Conservation (phyloP, 2,329 filamentous ascomycete genomes). For the Epichloe typhina region DNA sequence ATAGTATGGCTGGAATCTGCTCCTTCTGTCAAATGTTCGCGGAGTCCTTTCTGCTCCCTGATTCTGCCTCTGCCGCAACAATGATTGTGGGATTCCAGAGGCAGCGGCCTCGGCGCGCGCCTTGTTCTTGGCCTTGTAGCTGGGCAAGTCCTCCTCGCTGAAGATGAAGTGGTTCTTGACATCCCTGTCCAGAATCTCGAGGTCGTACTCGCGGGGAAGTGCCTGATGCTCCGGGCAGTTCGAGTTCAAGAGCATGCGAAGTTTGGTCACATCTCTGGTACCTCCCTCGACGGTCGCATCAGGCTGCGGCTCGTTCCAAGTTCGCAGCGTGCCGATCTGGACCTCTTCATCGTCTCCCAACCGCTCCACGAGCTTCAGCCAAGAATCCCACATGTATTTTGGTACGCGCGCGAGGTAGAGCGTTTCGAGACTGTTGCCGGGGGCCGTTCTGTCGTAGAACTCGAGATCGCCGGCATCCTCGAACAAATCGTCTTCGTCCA, state of each 20-base stretch:
- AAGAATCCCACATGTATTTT: conserved; percentile 67
- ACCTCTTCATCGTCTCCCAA: conserved; percentile 73
- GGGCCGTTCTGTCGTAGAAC: conserved; percentile 34
- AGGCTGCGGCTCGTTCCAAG: conserved; percentile 40
- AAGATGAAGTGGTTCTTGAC: conserved; percentile 85
- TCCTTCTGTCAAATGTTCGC: conserved; percentile 30
- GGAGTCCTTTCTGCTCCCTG: conserved; percentile 20
- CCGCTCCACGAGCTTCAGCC: conserved; percentile 40
- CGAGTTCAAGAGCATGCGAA: conserved; percentile 52
- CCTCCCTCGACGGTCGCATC: conserved; percentile 34
- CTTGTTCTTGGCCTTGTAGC: conserved; percentile 33
- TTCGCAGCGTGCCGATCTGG: conserved; percentile 61
- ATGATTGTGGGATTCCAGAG: conserved; percentile 44
- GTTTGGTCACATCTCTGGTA: conserved; percentile 21
- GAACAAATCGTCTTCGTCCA: conserved; percentile 56
- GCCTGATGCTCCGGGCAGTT: conserved; percentile 53
- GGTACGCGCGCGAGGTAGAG: conserved; percentile 69
- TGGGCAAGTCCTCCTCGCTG: conserved; percentile 78
- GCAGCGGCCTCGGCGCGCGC: conserved; percentile 41
- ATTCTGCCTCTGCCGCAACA: conserved; percentile 30
- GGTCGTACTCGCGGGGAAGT: conserved; percentile 80
- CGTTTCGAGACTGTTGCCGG: conserved; percentile 27
- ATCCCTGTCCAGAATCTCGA: conserved; percentile 51
- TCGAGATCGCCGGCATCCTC: conserved; percentile 43
- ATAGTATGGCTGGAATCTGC: conserved; percentile 45